Conservation (phyloP, 2,329 filamentous ascomycete genomes). For the Eutypa lata region DNA sequence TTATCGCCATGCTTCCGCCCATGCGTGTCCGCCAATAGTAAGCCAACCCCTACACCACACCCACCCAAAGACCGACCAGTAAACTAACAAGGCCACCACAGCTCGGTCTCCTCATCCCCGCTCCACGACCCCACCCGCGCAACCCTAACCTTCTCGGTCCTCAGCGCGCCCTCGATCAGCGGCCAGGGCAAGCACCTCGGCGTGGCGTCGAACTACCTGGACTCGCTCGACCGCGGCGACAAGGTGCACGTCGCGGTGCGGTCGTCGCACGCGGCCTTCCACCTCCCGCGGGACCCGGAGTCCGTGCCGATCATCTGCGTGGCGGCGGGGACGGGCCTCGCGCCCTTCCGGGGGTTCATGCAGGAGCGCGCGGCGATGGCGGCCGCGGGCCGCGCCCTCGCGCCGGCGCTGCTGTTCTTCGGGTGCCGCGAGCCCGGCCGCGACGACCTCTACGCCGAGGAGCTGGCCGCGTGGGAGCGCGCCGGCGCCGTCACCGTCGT, state of each 20-base stretch:
- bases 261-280: slow-evolving; percentile 39
- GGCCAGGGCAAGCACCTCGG: slow-evolving; percentile 51
- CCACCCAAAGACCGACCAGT: background rate
- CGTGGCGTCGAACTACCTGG: slow-evolving; percentile 60
- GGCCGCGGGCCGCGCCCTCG: slow-evolving; percentile 49
- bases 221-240: slow-evolving; percentile 41
- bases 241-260: slow-evolving; percentile 38
- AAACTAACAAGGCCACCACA: slow-evolving; percentile 12
- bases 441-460: slow-evolving; percentile 60
- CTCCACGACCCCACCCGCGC: slow-evolving; percentile 53
- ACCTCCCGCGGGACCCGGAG: slow-evolving; percentile 43
- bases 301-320: slow-evolving; percentile 50
- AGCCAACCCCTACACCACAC: slow-evolving; percentile 45
- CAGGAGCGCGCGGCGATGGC: slow-evolving; percentile 57
- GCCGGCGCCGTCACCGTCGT: slow-evolving; percentile 59
- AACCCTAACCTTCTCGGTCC: slow-evolving; percentile 67
- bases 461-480: slow-evolving; percentile 57
- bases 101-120: slow-evolving; percentile 72
- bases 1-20: slow-evolving; percentile 69
- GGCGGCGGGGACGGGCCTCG: slow-evolving; percentile 53
- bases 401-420: slow-evolving; percentile 62
- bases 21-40: slow-evolving; percentile 77
- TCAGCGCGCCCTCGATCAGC: slow-evolving; percentile 53
- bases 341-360: slow-evolving; percentile 61
- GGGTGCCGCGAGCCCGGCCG: slow-evolving; percentile 54